phyloP scores from a whole-genome alignment of 257 asterid genomes.

The Nemophila menziesii region DNA sequence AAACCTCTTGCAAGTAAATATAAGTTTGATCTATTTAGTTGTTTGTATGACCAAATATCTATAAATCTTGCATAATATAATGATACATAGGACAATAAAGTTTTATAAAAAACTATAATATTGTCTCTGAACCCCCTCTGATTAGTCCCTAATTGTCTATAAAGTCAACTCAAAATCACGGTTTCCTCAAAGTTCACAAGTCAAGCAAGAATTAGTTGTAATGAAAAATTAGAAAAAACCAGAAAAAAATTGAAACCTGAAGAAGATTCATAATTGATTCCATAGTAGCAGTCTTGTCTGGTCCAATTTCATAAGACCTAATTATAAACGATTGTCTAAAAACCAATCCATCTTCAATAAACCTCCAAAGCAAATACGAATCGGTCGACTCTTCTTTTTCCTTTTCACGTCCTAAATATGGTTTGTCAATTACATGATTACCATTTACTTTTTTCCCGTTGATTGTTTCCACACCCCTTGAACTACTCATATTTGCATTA shows the following conservation, averaged over 20 bases:
- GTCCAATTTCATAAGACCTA: constrained; percentile 91
- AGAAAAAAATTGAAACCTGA: constrained; percentile 34
- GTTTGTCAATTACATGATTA: constrained; percentile 19
- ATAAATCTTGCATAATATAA: too few relatives aligned
- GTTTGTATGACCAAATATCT: too few relatives aligned
- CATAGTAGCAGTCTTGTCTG: constrained; percentile 85
- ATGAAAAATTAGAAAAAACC: neutral
- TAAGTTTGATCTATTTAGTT: too few relatives aligned
- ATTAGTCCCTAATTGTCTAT: too few relatives aligned
- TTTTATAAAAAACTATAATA: too few relatives aligned
- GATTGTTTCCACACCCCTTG: constrained; percentile 17
- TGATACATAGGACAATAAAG: too few relatives aligned
- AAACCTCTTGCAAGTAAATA: too few relatives aligned
- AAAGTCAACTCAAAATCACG: too few relatives aligned
- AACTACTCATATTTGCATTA: constrained; percentile 13
- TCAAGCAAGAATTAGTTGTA: too few relatives aligned
- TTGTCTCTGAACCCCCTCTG: too few relatives aligned
- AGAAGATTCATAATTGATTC: constrained; percentile 88
- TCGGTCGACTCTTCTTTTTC: constrained; percentile 14
- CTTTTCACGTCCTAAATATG: constrained; percentile 13
- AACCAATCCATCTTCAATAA: constrained; percentile 45
- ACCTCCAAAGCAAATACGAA: constrained; percentile 44
- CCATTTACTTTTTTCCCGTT: constrained; percentile 66
- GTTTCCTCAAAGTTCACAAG: too few relatives aligned
- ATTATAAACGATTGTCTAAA: constrained; percentile 63